These are phyloP conservation scores for Coleophoma cylindrospora DNA, from an alignment of 2,329 filamentous ascomycete species.

Conservation along the genomic window DNA sequence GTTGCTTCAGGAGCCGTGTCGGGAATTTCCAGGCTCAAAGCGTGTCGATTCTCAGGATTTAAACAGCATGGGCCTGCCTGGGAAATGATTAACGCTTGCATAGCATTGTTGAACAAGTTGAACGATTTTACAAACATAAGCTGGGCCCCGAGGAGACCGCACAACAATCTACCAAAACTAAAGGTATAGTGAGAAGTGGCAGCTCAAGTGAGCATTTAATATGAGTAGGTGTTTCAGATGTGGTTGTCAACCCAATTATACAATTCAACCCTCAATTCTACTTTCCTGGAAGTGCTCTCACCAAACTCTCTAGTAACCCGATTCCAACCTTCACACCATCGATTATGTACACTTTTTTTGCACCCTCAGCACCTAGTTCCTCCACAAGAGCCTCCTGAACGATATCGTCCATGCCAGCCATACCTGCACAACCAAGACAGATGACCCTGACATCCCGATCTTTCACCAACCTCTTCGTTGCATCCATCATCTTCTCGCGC, in stretches of 20 bases:
- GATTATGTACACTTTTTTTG: slow-evolving; percentile 59
- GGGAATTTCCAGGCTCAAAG: too few species aligned
- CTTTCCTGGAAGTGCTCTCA: slow-evolving; percentile 13
- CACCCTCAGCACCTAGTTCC: slow-evolving; percentile 54
- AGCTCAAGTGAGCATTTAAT: background rate
- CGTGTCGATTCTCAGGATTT: too few species aligned
- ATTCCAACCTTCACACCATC: slow-evolving; percentile 75
- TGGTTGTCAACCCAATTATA: background rate
- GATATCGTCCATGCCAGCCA: slow-evolving; percentile 77
- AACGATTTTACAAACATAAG: too few species aligned
- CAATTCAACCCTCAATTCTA: background rate
- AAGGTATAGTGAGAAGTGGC: too few species aligned
- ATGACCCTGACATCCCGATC: slow-evolving; percentile 58
- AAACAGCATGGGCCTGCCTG: too few species aligned
- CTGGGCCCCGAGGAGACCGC: too few species aligned
- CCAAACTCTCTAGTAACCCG: slow-evolving; percentile 19
- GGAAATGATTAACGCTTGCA: too few species aligned
- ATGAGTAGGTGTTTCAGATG: background rate
- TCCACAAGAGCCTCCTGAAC: slow-evolving; percentile 66
- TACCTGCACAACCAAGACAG: slow-evolving; percentile 84
- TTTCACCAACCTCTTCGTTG: slow-evolving; percentile 60
- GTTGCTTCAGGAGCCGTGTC: too few species aligned
- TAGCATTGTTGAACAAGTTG: too few species aligned
- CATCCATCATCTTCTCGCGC: slow-evolving; percentile 58
- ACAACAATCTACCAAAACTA: too few species aligned